Conservation (phyloP, 23 red algal species). For the Cyanidioschyzon merolae region DNA sequence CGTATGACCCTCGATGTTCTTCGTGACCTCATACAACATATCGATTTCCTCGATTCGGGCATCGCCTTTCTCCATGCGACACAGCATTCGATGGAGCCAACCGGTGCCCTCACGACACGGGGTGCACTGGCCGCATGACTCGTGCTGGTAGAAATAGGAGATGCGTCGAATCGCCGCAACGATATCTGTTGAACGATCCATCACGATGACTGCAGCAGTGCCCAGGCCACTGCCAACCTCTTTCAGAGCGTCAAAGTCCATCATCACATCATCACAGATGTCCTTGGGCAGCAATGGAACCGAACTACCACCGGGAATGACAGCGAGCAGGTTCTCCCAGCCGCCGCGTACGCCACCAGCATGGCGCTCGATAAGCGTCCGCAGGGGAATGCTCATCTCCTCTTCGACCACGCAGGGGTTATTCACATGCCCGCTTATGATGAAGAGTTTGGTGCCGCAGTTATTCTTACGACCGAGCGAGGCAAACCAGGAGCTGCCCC, state of each 20-base stretch:
- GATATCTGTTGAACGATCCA: slow-evolving; percentile 95
- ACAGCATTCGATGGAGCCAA: slow-evolving; percentile 78
- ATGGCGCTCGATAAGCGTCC: slow-evolving; percentile 81
- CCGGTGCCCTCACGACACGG: slow-evolving; percentile 98
- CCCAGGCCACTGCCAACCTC: slow-evolving; percentile 78
- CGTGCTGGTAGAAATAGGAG: slow-evolving; percentile 98
- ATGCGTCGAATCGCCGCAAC: slow-evolving; percentile 81
- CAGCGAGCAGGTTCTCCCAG: slow-evolving; percentile 94
- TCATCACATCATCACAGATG: slow-evolving; percentile 86
- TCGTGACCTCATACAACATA: slow-evolving; percentile 87
- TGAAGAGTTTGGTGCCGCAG: slow-evolving; percentile 95
- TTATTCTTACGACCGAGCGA: slow-evolving; percentile 84
- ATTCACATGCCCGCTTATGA: slow-evolving; percentile 90
- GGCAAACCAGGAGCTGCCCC: slow-evolving; percentile 87
- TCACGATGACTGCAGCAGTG: slow-evolving; percentile 95
- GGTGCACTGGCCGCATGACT: slow-evolving; percentile 98
- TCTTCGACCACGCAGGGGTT: slow-evolving; percentile 90
- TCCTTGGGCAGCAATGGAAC: slow-evolving; percentile 70
- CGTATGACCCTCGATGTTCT: slow-evolving; percentile 95
- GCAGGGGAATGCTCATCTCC: slow-evolving; percentile 92
- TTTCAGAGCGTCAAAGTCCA: slow-evolving; percentile 99
- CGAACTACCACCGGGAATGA: slow-evolving; percentile 93
- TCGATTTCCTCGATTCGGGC: slow-evolving; percentile 92
- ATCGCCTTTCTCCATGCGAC: slow-evolving; percentile 80
- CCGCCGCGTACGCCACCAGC: slow-evolving; percentile 91